Conservation (phyloP, 352 stramenopile species). For the Sclerospora graminicola region DNA sequence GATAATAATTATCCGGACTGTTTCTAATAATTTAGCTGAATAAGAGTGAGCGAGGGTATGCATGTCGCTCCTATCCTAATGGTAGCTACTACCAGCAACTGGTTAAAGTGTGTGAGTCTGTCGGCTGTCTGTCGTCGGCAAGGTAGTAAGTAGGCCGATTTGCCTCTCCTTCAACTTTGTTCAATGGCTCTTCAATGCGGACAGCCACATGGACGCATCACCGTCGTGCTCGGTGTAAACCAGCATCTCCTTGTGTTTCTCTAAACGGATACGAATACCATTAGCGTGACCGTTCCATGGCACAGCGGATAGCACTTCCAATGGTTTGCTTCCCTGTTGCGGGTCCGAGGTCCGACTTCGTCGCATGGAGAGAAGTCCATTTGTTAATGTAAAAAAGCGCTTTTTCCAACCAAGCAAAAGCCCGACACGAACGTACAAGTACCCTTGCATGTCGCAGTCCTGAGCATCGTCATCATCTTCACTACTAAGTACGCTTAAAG, state of each 20-base stretch:
- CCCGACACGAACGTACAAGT: slow-evolving; percentile 29
- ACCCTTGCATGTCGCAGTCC: slow-evolving; percentile 29
- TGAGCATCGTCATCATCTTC: slow-evolving; percentile 30
- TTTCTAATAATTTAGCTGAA: slow-evolving; percentile 30
- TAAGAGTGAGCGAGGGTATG: neutral
- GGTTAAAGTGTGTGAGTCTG: too few relatives aligned
- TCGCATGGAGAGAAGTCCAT: slow-evolving; percentile 37
- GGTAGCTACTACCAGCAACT: too few relatives aligned
- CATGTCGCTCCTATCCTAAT: slow-evolving; percentile 2
- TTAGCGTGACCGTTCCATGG: slow-evolving; percentile 29
- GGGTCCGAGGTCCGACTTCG: slow-evolving; percentile 14
- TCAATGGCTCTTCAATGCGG: slow-evolving; percentile 37
- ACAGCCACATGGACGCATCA: slow-evolving; percentile 42
- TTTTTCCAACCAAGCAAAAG: slow-evolving; percentile 41
- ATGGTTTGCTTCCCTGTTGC: slow-evolving; percentile 22
- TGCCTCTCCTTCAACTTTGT: too few relatives aligned
- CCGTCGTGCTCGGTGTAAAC: slow-evolving; percentile 31
- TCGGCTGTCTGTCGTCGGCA: too few relatives aligned
- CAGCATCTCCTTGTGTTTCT: slow-evolving; percentile 44
- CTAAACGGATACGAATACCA: slow-evolving; percentile 39
- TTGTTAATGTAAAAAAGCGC: slow-evolving; percentile 33
- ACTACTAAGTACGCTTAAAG: slow-evolving; percentile 36
- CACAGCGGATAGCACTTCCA: slow-evolving; percentile 38
- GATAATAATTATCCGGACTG: slow-evolving; percentile 22
- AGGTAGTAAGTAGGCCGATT: too few relatives aligned